A percentile compares a stretch with the other conserved stretches of the same genome.
Evolutionary conservation across 768 basidiomycete species (phyloP).

Genomic region (Tylopilus vinaceipallidus): DNA sequence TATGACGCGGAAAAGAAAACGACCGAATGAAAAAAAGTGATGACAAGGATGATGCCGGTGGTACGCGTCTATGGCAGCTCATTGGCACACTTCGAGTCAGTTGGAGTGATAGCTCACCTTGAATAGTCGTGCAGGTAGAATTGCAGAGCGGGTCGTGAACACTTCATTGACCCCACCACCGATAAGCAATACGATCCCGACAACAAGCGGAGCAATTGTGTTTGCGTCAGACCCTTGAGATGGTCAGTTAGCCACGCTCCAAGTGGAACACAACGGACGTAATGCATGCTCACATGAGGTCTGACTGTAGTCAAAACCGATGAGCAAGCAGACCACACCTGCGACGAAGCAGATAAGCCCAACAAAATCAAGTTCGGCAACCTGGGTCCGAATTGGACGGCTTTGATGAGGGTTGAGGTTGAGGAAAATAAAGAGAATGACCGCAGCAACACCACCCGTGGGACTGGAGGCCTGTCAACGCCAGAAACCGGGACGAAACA

Average conservation of each 20-base stretch:
- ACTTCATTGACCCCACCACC: constrained; percentile 55
- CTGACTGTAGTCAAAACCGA: constrained; percentile 75
- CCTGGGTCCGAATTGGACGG: constrained; percentile 54
- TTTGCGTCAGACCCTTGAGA: constrained; percentile 52
- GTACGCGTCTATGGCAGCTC: constrained; percentile 59
- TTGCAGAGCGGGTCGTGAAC: constrained; percentile 62
- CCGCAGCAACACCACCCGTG: constrained; percentile 65
- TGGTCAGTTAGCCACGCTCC: background rate
- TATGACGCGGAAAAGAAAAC: constrained; percentile 52
- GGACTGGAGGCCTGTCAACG: constrained; percentile 45
- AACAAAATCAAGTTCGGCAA: constrained; percentile 68
- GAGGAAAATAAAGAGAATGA: constrained; percentile 67
- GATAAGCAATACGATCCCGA: constrained; percentile 56
- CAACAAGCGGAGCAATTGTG: constrained; percentile 60
- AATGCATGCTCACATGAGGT: constrained; percentile 50
- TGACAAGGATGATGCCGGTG: constrained; percentile 56
- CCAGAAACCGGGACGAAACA: background rate
- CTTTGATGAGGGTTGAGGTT: constrained; percentile 75
- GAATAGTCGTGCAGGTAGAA: constrained; percentile 74
- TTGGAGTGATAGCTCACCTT: constrained; percentile 39
- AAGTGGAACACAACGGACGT: background rate
- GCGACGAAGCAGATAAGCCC: constrained; percentile 61
- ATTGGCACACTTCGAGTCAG: background rate
- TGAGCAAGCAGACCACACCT: constrained; percentile 64
- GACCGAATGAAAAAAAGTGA: constrained; percentile 60